Percentiles rank a stretch among this genome's conserved stretches.
Evolutionary conservation across 768 basidiomycete genomes (phyloP).

Genomic region (Rhodocollybia butyracea): DNA sequence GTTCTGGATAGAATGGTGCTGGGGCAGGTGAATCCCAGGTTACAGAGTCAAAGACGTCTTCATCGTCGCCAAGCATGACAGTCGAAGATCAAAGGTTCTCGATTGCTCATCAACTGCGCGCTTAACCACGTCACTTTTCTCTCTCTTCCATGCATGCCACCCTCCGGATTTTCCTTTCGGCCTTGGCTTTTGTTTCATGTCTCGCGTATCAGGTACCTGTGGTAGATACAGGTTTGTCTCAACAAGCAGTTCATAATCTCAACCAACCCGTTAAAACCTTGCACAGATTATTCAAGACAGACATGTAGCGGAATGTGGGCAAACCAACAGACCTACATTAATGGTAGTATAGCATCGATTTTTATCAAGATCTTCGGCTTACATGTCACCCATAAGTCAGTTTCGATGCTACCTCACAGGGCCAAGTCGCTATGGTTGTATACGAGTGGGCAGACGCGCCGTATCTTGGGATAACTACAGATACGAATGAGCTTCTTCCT

Average conservation of each 20-base stretch:
- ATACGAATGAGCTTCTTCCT: slow-evolving; percentile 52
- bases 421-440: slow-evolving; percentile 90
- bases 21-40: slow-evolving; percentile 86
- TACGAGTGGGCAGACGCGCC: slow-evolving; percentile 92
- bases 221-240: slow-evolving; percentile 48
- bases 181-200: slow-evolving; percentile 30
- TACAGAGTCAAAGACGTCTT: slow-evolving; percentile 89
- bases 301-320: slow-evolving; percentile 97
- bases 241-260: background rate
- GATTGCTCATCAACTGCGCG: slow-evolving; percentile 1
- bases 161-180: slow-evolving; percentile 20
- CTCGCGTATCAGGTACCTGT: slow-evolving; percentile 64
- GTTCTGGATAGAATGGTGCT: slow-evolving; percentile 44
- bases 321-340: slow-evolving; percentile 73
- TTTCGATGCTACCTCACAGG: slow-evolving; percentile 74
- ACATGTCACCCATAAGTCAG: slow-evolving; percentile 47
- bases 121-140: slow-evolving; percentile 6
- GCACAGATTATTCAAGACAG: slow-evolving; percentile 74
- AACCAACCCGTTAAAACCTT: background rate
- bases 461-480: slow-evolving; percentile 75
- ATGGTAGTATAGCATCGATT: slow-evolving; percentile 49
- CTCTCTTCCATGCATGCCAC: slow-evolving; percentile 3
- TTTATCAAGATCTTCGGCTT: background rate
- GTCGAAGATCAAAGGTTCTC: slow-evolving; percentile 16
- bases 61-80: slow-evolving; percentile 79